These are phyloP conservation scores for Choiromyces venosus DNA, from an alignment of 495 filamentous ascomycete species.

Conservation along the genomic window DNA sequence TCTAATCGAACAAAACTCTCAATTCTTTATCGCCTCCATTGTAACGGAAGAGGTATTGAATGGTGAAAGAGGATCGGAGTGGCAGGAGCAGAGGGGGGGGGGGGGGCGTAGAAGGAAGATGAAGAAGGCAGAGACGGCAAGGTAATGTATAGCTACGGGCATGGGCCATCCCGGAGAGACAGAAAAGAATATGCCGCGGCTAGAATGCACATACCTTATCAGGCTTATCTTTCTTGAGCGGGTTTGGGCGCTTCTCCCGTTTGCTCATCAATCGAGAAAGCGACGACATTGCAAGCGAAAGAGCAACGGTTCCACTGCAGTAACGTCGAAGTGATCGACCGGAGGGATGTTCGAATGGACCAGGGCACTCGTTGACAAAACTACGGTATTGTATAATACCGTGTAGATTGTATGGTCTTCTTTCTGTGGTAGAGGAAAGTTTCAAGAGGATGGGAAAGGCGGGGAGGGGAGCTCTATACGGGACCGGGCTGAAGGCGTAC, in stretches of 20 bases:
- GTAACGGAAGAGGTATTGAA: not conserved
- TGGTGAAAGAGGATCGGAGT: not conserved
- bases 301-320: not conserved
- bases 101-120: not conserved
- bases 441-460: not conserved
- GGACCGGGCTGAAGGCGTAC: not conserved
- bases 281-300: slow-evolving; percentile 19
- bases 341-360: not conserved
- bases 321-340: not conserved
- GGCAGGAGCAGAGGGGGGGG: not conserved
- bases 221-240: slow-evolving; percentile 30
- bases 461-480: not conserved
- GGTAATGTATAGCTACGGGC: slow-evolving; percentile 2
- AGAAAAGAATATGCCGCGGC: slow-evolving; percentile 2
- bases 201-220: slow-evolving; percentile 28
- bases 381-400: no score
- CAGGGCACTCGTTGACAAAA: not conserved
- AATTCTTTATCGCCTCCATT: not conserved
- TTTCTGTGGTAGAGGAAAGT: not conserved
- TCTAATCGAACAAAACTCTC: not conserved
- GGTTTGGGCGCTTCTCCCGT: slow-evolving; percentile 20
- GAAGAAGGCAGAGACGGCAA: not conserved
- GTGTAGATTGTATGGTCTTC: not conserved
- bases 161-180: slow-evolving; percentile 7
- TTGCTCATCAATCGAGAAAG: slow-evolving; percentile 30